Evolutionary conservation across 2,329 filamentous ascomycete species (phyloP), one percentile per base, ranked within the genome.

Genomic region (Dothidotthia symphoricarpi): DNA sequence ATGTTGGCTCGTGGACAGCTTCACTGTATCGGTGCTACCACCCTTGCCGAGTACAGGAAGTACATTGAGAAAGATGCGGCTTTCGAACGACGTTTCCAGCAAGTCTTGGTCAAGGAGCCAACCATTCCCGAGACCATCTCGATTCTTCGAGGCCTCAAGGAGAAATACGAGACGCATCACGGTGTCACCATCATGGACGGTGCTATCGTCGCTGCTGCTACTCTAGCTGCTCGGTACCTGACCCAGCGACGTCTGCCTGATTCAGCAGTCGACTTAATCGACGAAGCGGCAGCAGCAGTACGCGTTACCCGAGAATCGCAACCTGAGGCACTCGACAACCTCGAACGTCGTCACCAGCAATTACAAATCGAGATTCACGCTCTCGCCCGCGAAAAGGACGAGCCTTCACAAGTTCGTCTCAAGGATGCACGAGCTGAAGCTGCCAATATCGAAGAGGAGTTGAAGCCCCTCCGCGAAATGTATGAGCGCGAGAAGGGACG

Each of bases 61-160:
- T 97, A 98, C 70, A 95, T 98, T 49, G 93, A 98, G 69, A 98
- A 98, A 71, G 93, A 98, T 59, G 86, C 88, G 30, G 93, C 93
- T 31, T 98, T 98, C 65, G 93, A 98, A 70, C 88, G 93, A 69
- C 87, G 93, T 68, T 98, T 98, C 78, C 93, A 98, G 68, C 93
- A 98, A 69, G 93, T 98, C 26, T 70, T 98, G 29, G 91, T 97
- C 66, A 96, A 96, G 72, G 93, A 98, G 65, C 93, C 93, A 2
- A 77, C 81, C 5, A 83, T 97, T 32, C 69, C 81, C 1, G 93
- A 98, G 71, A 97, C 93, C 11, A 81, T 98, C 47, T 98, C 93
- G 15, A 98, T 98, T 60, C 83, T 98, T n/a, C 88, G 93, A 76
- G 93, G 93, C 63, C 74, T 98, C 48, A 98, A 97, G 75, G 91